These are phyloP conservation scores for Albatrellus sp. DNA, from an alignment of 1,284 basidiomycete species.

Conservation along the genomic window DNA sequence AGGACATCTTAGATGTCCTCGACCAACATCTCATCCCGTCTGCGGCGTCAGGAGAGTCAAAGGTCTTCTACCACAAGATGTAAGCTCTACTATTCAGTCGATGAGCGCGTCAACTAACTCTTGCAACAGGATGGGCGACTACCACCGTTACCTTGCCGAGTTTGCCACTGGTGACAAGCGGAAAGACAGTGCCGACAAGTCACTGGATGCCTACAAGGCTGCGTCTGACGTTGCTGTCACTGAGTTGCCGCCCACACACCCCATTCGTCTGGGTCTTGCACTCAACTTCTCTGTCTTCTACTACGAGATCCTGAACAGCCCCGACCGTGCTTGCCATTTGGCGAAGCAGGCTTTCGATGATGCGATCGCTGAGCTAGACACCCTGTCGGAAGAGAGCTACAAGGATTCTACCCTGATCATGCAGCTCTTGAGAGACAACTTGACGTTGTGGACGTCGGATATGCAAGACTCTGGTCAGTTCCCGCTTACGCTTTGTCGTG, in stretches of 20 bases:
- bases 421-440: slow-evolving; percentile 97
- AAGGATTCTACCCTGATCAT: slow-evolving; percentile 99
- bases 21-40: slow-evolving; percentile 99
- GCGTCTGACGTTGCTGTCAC: slow-evolving; percentile 97
- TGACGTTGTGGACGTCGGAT: slow-evolving; percentile 96
- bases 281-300: slow-evolving; percentile 99
- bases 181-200: slow-evolving; percentile 97
- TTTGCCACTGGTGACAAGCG: slow-evolving; percentile 99
- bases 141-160: slow-evolving; percentile 99
- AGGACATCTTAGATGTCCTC: slow-evolving; percentile 97
- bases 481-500: too few relatives aligned
- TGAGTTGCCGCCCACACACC: slow-evolving; percentile 97
- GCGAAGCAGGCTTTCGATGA: slow-evolving; percentile 99
- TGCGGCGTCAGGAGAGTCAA: slow-evolving; percentile 95
- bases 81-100: slow-evolving; percentile 25
- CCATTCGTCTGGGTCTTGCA: slow-evolving; percentile 97
- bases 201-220: slow-evolving; percentile 98
- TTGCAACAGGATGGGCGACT: slow-evolving; percentile 90
- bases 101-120: neutral
- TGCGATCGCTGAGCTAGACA: slow-evolving; percentile 99
- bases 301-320: slow-evolving; percentile 99
- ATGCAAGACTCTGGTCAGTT: slow-evolving; percentile 80
- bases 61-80: slow-evolving; percentile 99
- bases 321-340: slow-evolving; percentile 97
- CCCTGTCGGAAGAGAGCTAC: slow-evolving; percentile 98